Conservation (phyloP, 768 basidiomycete genomes). For the Dendrothele bispora region DNA sequence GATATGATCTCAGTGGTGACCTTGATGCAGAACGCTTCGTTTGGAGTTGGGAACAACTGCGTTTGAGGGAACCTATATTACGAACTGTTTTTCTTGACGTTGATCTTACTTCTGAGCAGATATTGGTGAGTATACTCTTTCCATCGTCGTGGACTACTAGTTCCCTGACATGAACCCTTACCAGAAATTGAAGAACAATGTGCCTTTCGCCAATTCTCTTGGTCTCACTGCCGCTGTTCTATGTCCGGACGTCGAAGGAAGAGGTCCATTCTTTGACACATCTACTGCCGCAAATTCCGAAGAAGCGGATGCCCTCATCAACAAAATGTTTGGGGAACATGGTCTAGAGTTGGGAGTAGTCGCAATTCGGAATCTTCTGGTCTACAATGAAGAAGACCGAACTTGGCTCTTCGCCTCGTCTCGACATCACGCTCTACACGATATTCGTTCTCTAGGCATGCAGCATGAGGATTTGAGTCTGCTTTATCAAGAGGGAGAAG, state of each 20-base stretch:
- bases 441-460: conserved; percentile 1
- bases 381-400: not conserved
- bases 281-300: not conserved
- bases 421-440: conserved; percentile 7
- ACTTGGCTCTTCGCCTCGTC: conserved; percentile 1
- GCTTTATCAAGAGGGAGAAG: not conserved
- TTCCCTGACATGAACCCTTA: no score
- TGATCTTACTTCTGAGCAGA: not conserved
- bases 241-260: not conserved
- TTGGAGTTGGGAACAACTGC: conserved; percentile 5
- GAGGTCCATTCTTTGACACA: conserved; percentile 1
- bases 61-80: not conserved
- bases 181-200: no score
- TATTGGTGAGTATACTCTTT: not conserved
- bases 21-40: conserved; percentile 6
- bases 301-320: not conserved
- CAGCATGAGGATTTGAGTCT: not conserved
- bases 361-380: conserved; percentile 2
- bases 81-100: conserved; percentile 3
- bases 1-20: conserved; percentile 2
- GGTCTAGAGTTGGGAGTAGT: not conserved
- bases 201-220: no score
- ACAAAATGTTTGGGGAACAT: conserved; percentile 1
- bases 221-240: conserved; percentile 1
- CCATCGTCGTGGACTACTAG: no score